Conservation (phyloP, 768 basidiomycete species). For the Amylocystis lapponica region DNA sequence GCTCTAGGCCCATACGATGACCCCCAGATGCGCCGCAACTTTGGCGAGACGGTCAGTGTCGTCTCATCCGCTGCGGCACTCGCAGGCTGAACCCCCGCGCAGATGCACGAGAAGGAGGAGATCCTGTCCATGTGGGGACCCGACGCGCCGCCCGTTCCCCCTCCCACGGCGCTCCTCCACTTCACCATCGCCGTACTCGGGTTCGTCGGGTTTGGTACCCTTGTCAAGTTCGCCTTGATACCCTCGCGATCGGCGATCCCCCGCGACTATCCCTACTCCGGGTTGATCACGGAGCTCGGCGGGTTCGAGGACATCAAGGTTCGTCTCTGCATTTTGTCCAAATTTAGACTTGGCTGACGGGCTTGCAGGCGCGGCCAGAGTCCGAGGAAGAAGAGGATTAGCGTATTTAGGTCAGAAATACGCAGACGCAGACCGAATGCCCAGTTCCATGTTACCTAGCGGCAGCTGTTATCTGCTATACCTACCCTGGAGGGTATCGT, state of each 20-base stretch:
- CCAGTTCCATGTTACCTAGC: no score
- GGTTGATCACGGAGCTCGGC: conserved; percentile 72
- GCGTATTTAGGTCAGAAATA: no score
- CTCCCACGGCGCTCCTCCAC: conserved; percentile 56
- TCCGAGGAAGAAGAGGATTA: conserved; percentile 11
- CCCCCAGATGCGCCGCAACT: conserved; percentile 68
- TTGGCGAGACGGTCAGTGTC: conserved; percentile 64
- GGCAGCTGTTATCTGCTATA: no score
- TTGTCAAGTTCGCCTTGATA: conserved; percentile 48
- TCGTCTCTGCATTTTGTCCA: conserved; percentile 12
- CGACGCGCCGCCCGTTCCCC: conserved; percentile 58
- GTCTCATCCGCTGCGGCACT: no score
- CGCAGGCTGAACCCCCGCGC: conserved; percentile 8
- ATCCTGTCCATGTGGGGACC: conserved; percentile 85
- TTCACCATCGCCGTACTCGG: conserved; percentile 55
- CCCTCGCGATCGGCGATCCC: conserved; percentile 63
- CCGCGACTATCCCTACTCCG: conserved; percentile 72
- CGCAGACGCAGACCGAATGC: no score
- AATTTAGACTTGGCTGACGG: background rate
- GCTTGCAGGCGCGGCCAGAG: conserved; percentile 11
- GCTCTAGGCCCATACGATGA: conserved; percentile 72
- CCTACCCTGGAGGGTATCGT: no score
- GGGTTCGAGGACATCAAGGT: conserved; percentile 79
- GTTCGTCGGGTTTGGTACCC: conserved; percentile 59
- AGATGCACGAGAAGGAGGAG: conserved; percentile 82